Base-by-base conservation (phyloP, 108 stramenopile species). In the Tribonema minus region DNA sequence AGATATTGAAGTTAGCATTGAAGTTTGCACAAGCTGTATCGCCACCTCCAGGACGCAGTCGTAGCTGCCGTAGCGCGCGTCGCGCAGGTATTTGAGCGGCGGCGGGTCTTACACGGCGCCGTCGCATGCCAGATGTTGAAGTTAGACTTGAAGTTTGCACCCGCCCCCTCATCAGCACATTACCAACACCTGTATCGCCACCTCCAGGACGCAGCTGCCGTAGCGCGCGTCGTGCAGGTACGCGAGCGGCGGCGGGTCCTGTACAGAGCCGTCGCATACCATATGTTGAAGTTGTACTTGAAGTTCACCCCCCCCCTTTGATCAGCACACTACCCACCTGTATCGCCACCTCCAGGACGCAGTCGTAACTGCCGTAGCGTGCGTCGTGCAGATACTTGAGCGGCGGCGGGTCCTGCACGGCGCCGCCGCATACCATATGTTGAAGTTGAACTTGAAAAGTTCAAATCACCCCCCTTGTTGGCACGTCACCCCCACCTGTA, bases 31-130 rank as follows among this genome's bases (percentile, higher is more conserved):
- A n/a, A n/a, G n/a, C n/a, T n/a, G n/a, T n/a, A n/a, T n/a, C n/a
- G n/a, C n/a, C 27, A 94, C 95, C 25, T 81, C 82, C 7, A 95
- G 81, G 32, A 82, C 59, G 32, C 93, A 84, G 82, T 95, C 90
- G 81, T 89, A 94, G 61, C 90, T 88, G 60, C 85, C 58, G 80
- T 82, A 84, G n/a, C 23, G 27, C 7, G 60, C 68, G 67, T 86
- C 92, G 31, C 71, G 84, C 39, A 93, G 83, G 85, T 93, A 93
- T 26, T 84, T 82, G 81, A 93, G 82, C 20, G 91, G 91, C 30
- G 68, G 61, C 3, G 91, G 92, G 67, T 91, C 85, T 35, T 27
- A 46, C 77, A 85, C 71, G n/a, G 38, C 39, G 79, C 86, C 79
- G 87, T 85, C 32, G 64, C 70, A n/a, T n/a, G n/a, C n/a, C n/a